A percentile compares a stretch with the other conserved stretches of the same genome.
phyloP scores from a whole-genome alignment of 2,329 filamentous ascomycete genomes.

The Curvularia sp. region DNA sequence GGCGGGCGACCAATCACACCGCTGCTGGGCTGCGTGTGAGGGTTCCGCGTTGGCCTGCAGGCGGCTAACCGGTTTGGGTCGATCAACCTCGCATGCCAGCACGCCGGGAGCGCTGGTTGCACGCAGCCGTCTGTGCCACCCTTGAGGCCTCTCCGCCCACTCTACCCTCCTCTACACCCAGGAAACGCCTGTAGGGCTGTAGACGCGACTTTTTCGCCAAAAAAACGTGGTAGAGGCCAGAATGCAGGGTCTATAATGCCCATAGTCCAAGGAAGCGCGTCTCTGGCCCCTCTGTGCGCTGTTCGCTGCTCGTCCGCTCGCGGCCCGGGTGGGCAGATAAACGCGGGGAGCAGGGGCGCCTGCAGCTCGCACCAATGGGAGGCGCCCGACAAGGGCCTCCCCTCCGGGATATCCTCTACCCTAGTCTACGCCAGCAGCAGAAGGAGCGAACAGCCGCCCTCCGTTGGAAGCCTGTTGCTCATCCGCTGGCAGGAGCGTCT shows the following conservation, averaged over 20 bases:
- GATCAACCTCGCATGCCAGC: slow-evolving; percentile 36
- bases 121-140: slow-evolving; percentile 24
- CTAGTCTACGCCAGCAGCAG: slow-evolving; percentile 29
- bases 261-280: slow-evolving; percentile 37
- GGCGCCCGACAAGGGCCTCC: slow-evolving; percentile 17
- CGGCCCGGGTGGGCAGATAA: slow-evolving; percentile 29
- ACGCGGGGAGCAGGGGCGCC: slow-evolving; percentile 32
- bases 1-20: slow-evolving; percentile 7
- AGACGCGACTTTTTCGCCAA: slow-evolving; percentile 43
- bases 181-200: slow-evolving; percentile 37
- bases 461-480: slow-evolving; percentile 32
- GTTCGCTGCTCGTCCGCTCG: slow-evolving; percentile 28
- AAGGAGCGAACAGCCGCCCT: slow-evolving; percentile 43
- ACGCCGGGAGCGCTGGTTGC: slow-evolving; percentile 33
- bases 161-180: slow-evolving; percentile 37
- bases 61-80: slow-evolving; percentile 30
- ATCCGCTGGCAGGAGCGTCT: slow-evolving; percentile 38
- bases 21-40: slow-evolving; percentile 14
- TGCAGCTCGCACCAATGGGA: slow-evolving; percentile 25
- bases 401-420: slow-evolving; percentile 16
- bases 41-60: slow-evolving; percentile 35
- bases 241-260: slow-evolving; percentile 36
- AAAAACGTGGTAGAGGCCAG: slow-evolving; percentile 40
- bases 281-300: slow-evolving; percentile 31
- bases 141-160: slow-evolving; percentile 22